phyloP scores from a whole-genome alignment of 164 flowering plant genomes.

The Vitis rotundifolia region DNA sequence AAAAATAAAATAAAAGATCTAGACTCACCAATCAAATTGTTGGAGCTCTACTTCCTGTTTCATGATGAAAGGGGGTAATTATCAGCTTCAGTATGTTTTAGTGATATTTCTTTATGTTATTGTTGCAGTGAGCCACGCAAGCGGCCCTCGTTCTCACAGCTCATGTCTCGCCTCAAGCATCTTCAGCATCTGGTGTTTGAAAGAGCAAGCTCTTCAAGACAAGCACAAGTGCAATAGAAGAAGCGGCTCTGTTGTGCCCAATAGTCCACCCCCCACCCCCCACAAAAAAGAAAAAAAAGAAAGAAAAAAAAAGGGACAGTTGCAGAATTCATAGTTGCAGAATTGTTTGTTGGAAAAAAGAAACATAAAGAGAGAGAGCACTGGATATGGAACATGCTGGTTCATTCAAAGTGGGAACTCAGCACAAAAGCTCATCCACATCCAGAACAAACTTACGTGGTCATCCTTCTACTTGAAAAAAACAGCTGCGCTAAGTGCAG shows the following conservation, averaged over 20 bases:
- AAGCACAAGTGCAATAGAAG: constrained; percentile 12
- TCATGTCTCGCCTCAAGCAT: constrained; percentile 64
- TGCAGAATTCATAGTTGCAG: not conserved
- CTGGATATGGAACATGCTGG: constrained; percentile 51
- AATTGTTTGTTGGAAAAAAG: constrained; percentile 45
- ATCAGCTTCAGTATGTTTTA: not conserved
- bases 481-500: constrained; percentile 32
- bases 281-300: no score
- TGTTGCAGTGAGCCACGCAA: constrained; percentile 77
- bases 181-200: constrained; percentile 50
- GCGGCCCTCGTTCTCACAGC: constrained; percentile 82
- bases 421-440: constrained; percentile 24
- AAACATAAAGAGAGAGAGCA: constrained; percentile 24
- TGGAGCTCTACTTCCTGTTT: no score
- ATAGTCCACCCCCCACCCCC: no score
- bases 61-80: not conserved
- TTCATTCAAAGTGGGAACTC: constrained; percentile 66
- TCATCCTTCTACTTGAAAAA: constrained; percentile 4
- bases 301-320: no score
- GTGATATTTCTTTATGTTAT: not conserved
- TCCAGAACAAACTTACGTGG: constrained; percentile 16
- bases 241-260: not conserved
- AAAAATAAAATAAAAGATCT: no score
- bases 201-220: constrained; percentile 19
- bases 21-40: no score